These are phyloP conservation scores for Skeletonema costatum DNA, from an alignment of 108 stramenopile genomes.

Conservation along the genomic window DNA sequence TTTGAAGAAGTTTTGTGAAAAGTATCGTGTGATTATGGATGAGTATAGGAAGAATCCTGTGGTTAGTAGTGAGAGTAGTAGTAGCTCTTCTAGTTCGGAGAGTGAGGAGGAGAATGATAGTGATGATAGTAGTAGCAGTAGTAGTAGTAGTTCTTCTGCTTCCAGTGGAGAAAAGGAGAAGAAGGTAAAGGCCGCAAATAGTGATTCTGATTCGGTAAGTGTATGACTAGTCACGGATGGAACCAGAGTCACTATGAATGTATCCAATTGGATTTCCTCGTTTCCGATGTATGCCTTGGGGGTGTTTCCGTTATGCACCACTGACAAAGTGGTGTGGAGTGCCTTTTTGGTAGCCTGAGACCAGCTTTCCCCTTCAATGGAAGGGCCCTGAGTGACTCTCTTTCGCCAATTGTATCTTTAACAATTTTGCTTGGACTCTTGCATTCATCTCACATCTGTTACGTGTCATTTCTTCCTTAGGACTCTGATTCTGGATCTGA, in stretches of 20 bases:
- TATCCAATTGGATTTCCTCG: constrained; percentile 92
- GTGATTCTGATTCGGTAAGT: constrained; percentile 50
- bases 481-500: constrained; percentile 45
- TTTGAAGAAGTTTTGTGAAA: constrained; percentile 93
- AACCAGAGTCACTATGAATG: constrained; percentile 38
- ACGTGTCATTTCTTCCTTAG: constrained; percentile 6
- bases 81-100: constrained; percentile 30
- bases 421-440: constrained; percentile 20
- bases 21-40: constrained; percentile 75
- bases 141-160: constrained; percentile 26
- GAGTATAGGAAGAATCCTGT: constrained; percentile 83
- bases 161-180: constrained; percentile 49
- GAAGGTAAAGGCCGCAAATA: constrained; percentile 13
- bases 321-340: constrained; percentile 86
- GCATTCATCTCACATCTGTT: constrained; percentile 6
- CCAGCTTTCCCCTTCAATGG: constrained; percentile 54
- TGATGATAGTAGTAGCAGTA: constrained; percentile 18
- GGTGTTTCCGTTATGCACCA: constrained; percentile 46
- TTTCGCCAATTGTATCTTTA: not conserved
- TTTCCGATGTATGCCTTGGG: constrained; percentile 84
- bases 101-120: constrained; percentile 48
- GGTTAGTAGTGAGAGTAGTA: constrained; percentile 27
- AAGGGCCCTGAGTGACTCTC: constrained; percentile 44
- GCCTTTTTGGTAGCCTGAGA: constrained; percentile 73
- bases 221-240: not conserved